These are phyloP conservation scores for Achaetomium macrosporum DNA, from an alignment of 2,329 filamentous ascomycete species.

Conservation along the genomic window DNA sequence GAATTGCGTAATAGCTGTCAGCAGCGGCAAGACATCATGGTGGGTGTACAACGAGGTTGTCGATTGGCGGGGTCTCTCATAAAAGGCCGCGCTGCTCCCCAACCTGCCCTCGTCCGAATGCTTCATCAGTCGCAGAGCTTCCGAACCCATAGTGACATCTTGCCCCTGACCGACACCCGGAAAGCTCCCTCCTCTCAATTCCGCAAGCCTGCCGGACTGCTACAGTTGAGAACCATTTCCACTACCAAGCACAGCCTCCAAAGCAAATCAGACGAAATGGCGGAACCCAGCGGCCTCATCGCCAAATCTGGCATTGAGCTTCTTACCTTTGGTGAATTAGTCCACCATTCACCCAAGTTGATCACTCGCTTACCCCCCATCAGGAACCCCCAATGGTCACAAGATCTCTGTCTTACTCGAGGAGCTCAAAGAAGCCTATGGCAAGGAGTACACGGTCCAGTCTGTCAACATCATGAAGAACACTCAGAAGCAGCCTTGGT, in stretches of 20 bases:
- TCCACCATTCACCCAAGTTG: constrained; percentile 3
- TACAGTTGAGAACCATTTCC: neutral
- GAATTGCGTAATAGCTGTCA: neutral
- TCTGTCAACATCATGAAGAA: constrained; percentile 54
- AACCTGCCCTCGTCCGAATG: neutral
- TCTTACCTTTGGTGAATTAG: constrained; percentile 45
- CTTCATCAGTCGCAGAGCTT: neutral
- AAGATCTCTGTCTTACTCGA: constrained; percentile 59
- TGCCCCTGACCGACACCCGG: neutral
- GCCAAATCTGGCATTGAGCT: constrained; percentile 61
- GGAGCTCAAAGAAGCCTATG: constrained; percentile 61
- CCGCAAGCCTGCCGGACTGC: neutral
- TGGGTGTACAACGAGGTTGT: neutral
- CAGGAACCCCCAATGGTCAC: constrained; percentile 47
- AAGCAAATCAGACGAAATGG: constrained; percentile 23
- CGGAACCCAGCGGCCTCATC: constrained; percentile 50
- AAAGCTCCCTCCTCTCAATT: neutral
- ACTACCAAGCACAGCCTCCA: constrained; percentile 7
- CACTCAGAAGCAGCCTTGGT: constrained; percentile 64
- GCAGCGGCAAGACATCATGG: neutral
- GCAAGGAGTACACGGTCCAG: constrained; percentile 54
- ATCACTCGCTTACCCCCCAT: neutral
- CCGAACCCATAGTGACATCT: neutral
- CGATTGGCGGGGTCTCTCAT: neutral
- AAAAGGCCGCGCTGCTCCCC: neutral